Evolutionary conservation across 2,329 filamentous ascomycete species (phyloP).

Genomic region (Apiospora saccharicola): DNA sequence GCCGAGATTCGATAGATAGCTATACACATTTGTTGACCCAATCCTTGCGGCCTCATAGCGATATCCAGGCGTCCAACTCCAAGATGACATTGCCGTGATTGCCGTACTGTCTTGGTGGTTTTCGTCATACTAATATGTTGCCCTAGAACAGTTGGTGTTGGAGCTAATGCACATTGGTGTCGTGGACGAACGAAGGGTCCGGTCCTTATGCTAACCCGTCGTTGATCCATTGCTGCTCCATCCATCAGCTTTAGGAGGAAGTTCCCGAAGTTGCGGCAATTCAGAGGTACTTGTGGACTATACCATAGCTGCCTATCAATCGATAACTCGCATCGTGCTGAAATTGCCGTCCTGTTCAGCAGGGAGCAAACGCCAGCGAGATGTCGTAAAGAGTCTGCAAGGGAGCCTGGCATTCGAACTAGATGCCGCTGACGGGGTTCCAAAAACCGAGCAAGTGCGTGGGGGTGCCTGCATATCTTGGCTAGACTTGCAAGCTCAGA

Average conservation of each 20-base stretch:
- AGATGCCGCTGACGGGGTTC: not conserved
- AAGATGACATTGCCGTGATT: not conserved
- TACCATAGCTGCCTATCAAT: not conserved
- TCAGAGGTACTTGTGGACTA: not conserved
- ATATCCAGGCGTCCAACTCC: not conserved
- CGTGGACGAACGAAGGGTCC: not conserved
- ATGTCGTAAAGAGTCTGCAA: not conserved
- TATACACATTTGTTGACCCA: not conserved
- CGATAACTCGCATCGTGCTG: not conserved
- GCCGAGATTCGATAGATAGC: not conserved
- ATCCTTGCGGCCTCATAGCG: not conserved
- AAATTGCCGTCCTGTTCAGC: not conserved
- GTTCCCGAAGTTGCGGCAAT: not conserved
- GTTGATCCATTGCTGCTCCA: not conserved
- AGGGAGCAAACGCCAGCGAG: not conserved
- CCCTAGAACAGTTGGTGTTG: not conserved
- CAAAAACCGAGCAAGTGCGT: not conserved
- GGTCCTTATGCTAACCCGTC: not conserved
- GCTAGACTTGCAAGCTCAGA: not conserved
- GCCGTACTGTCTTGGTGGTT: not conserved
- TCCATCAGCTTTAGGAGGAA: not conserved
- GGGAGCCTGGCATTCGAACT: not conserved
- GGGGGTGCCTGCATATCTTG: not conserved
- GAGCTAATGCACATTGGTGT: not conserved
- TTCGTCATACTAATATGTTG: not conserved